phyloP scores from a whole-genome alignment of 352 stramenopile species.

The Pythium rishiriense region DNA sequence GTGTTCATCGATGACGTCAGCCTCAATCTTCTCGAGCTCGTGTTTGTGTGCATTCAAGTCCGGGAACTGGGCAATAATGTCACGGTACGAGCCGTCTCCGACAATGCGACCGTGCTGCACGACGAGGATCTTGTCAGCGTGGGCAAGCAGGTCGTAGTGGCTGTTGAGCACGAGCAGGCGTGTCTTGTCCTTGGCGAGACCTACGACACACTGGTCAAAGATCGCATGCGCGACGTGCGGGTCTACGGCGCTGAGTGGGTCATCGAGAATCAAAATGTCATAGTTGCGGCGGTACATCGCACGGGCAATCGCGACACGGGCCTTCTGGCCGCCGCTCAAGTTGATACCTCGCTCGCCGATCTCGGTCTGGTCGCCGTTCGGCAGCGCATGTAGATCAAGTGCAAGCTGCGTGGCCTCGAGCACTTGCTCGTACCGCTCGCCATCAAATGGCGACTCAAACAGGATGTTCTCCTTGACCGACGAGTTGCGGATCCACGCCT shows the following conservation, averaged over 20 bases:
- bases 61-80: constrained; percentile 30
- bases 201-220: constrained; percentile 40
- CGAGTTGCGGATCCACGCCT: constrained; percentile 45
- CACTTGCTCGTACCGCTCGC: constrained; percentile 33
- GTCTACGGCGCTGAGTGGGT: constrained; percentile 46
- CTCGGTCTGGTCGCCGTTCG: constrained; percentile 70
- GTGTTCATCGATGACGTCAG: constrained; percentile 23
- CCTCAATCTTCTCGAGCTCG: constrained; percentile 17
- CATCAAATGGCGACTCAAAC: constrained; percentile 34
- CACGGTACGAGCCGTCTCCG: constrained; percentile 28
- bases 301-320: constrained; percentile 34
- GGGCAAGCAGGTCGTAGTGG: constrained; percentile 32
- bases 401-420: constrained; percentile 59
- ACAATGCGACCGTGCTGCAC: constrained; percentile 31
- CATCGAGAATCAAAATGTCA: constrained; percentile 46
- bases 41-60: constrained; percentile 14
- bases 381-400: constrained; percentile 66
- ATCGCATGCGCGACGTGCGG: constrained; percentile 42
- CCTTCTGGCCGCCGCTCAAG: constrained; percentile 42
- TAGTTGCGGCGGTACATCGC: constrained; percentile 36
- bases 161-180: constrained; percentile 84
- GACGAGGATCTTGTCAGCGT: constrained; percentile 35
- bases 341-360: constrained; percentile 60
- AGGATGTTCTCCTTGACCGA: constrained; percentile 42
- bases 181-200: constrained; percentile 37